A percentile compares a stretch with the other conserved stretches of the same genome.
phyloP scores from a whole-genome alignment of 2,329 filamentous ascomycete genomes.

The Colletotrichum chlorophyti region DNA sequence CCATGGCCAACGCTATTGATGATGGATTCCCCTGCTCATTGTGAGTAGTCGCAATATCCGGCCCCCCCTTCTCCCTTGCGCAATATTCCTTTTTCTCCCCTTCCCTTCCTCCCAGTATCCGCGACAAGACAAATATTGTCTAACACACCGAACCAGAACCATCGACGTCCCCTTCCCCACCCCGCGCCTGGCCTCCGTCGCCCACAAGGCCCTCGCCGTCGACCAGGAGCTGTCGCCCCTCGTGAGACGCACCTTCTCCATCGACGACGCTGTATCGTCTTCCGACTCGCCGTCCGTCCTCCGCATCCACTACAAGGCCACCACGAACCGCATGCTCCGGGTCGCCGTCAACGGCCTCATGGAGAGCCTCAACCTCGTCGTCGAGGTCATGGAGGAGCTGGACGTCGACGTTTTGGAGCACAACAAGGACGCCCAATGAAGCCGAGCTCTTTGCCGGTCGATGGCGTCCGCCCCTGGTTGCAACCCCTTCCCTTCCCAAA shows the following conservation, averaged over 20 bases:
- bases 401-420: slow-evolving; percentile 78
- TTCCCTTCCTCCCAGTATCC: slow-evolving; percentile 32
- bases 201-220: slow-evolving; percentile 78
- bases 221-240: slow-evolving; percentile 89
- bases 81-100: no score
- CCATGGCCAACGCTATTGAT: slow-evolving; percentile 47
- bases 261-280: slow-evolving; percentile 44
- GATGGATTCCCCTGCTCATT: slow-evolving; percentile 67
- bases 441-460: no score
- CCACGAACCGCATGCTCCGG: slow-evolving; percentile 94
- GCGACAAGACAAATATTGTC: slow-evolving; percentile 16
- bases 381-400: slow-evolving; percentile 90
- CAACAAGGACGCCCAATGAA: not conserved
- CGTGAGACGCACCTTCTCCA: slow-evolving; percentile 74
- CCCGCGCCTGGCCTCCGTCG: slow-evolving; percentile 76
- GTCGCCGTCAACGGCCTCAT: slow-evolving; percentile 97
- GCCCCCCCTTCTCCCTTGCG: no score
- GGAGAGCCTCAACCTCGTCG: slow-evolving; percentile 82
- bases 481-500: no score
- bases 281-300: slow-evolving; percentile 56
- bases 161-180: slow-evolving; percentile 85
- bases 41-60: slow-evolving; percentile 56
- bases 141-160: slow-evolving; percentile 54
- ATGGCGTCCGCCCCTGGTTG: no score
- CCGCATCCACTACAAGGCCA: slow-evolving; percentile 79